Conservation (phyloP, 1,284 basidiomycete genomes). For the Schizophyllum amplum region DNA sequence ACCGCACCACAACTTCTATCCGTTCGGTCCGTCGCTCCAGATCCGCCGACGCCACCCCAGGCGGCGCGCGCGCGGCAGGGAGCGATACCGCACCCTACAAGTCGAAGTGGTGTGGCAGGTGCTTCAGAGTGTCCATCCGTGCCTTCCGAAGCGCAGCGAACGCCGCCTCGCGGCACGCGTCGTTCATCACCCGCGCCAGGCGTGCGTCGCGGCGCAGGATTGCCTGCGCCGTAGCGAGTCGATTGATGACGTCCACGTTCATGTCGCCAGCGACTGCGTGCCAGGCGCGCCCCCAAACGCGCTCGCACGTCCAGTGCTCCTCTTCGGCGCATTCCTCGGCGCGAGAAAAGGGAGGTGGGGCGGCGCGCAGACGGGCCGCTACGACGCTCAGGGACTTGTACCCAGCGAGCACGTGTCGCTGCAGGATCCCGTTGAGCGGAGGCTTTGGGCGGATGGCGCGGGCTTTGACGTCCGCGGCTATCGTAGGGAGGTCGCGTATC, state of each 20-base stretch:
- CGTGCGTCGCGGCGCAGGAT: not conserved
- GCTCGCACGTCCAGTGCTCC: not conserved
- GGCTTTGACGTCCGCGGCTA: not conserved
- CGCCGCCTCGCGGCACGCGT: not conserved
- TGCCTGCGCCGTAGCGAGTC: not conserved
- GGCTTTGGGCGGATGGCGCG: not conserved
- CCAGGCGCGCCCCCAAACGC: not conserved
- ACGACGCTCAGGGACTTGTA: not conserved
- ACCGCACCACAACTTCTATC: not conserved
- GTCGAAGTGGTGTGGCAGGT: not conserved
- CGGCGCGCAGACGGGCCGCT: not conserved
- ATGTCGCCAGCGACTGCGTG: not conserved
- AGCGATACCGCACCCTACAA: not conserved
- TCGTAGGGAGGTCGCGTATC: not conserved
- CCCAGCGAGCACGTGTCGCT: not conserved
- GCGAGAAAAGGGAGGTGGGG: not conserved
- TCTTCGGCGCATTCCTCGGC: not conserved
- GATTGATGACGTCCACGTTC: not conserved
- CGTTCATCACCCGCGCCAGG: not conserved
- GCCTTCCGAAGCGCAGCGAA: not conserved
- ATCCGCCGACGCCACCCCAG: not conserved
- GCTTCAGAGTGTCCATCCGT: not conserved
- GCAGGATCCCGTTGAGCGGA: not conserved
- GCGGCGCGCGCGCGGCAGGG: no score
- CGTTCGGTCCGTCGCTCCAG: not conserved